These are phyloP conservation scores for Penicillium sp. DNA, from an alignment of 2,329 filamentous ascomycete genomes.

Conservation along the genomic window DNA sequence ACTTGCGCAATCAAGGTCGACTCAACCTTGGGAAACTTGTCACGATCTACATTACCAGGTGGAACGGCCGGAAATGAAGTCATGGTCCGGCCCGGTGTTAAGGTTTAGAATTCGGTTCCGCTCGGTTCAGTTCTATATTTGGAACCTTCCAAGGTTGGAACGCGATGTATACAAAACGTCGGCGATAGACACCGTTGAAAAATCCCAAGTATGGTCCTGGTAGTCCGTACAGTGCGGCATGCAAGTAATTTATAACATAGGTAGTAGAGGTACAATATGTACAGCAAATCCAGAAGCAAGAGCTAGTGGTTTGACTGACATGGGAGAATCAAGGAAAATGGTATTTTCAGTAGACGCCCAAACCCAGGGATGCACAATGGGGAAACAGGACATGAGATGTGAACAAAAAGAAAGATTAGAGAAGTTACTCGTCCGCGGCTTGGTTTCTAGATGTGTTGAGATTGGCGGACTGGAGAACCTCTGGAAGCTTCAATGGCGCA, in stretches of 20 bases:
- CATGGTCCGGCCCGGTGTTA: background rate
- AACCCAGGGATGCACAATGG: conserved; percentile 23
- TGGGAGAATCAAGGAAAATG: conserved; percentile 13
- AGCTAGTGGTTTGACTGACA: background rate
- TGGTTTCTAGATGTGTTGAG: conserved; percentile 28
- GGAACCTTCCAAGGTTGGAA: background rate
- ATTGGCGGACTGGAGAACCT: conserved; percentile 39
- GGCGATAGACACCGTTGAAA: too few species aligned
- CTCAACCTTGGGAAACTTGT: background rate
- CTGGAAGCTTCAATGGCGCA: conserved; percentile 68
- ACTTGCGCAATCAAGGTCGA: background rate
- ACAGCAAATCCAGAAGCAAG: background rate
- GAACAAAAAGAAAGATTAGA: conserved; percentile 7
- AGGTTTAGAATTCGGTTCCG: background rate
- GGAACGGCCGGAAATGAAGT: background rate
- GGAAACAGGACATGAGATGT: conserved; percentile 4
- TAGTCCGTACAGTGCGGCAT: background rate
- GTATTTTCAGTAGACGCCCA: conserved; percentile 29
- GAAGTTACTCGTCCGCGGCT: conserved; percentile 25
- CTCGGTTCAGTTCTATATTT: background rate
- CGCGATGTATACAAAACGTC: too few species aligned
- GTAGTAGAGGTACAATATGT: conserved; percentile 2
- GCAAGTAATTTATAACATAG: background rate
- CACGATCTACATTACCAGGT: background rate
- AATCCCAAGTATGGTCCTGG: too few species aligned